Conservation (phyloP, 2,329 filamentous ascomycete species). For the Stagonosporopsis chrysanthemi region DNA sequence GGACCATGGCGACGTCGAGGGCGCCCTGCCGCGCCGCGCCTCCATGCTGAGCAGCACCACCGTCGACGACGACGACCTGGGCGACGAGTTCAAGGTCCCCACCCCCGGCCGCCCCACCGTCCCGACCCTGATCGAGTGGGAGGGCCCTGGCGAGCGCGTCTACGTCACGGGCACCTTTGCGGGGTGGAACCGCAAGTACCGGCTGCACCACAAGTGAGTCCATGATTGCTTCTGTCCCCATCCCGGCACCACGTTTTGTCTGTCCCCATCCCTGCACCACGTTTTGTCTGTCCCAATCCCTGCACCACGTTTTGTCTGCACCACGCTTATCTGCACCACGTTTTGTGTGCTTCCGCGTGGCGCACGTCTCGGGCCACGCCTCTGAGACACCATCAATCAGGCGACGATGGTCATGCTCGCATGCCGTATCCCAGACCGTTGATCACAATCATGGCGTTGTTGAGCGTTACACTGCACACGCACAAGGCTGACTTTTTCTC, state of each 20-base stretch:
- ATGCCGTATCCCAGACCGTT: slow-evolving; percentile 25
- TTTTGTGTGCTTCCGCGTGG: too few relatives aligned
- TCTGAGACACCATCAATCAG: slow-evolving; percentile 34
- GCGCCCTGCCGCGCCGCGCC: slow-evolving; percentile 62
- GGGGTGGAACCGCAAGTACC: slow-evolving; percentile 94
- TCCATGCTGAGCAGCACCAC: slow-evolving; percentile 64
- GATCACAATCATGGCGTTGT: slow-evolving; percentile 15
- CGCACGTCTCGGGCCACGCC: slow-evolving; percentile 22
- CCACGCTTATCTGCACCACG: not conserved
- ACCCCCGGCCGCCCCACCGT: slow-evolving; percentile 74
- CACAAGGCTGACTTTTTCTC: slow-evolving; percentile 26
- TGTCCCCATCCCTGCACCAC: not conserved
- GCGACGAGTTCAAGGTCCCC: slow-evolving; percentile 71
- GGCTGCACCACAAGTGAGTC: slow-evolving; percentile 81
- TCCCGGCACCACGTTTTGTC: slow-evolving; percentile 33
- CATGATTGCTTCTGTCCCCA: slow-evolving; percentile 34
- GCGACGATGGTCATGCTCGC: slow-evolving; percentile 2
- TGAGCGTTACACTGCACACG: slow-evolving; percentile 44
- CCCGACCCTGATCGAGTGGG: slow-evolving; percentile 87
- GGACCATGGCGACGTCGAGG: slow-evolving; percentile 55
- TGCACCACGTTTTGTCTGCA: slow-evolving; percentile 34
- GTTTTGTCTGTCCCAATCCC: slow-evolving; percentile 33
- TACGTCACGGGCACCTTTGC: slow-evolving; percentile 98
- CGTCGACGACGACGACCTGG: slow-evolving; percentile 70
- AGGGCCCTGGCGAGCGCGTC: slow-evolving; percentile 80